Base-by-base conservation (phyloP, 768 basidiomycete species). In the Lepiota brunneoincarnata region DNA sequence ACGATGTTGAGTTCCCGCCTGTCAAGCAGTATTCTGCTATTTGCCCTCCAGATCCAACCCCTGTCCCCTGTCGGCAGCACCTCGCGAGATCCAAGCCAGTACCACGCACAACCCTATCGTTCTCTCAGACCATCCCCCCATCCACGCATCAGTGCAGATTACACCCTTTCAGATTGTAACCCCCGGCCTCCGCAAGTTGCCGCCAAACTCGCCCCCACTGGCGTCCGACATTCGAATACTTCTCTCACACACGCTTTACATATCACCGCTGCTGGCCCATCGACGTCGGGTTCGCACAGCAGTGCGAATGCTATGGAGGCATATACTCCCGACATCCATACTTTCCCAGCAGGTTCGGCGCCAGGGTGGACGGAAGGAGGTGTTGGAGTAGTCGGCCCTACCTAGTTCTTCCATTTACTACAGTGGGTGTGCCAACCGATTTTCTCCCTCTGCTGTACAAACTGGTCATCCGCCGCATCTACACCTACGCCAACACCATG, bases 1-100 rank as follows among this genome's bases (percentile, higher is more conserved):
- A 43, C 55, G 55, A 46, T 58, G 63, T 18, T 62, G 59, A 18
- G 56, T 64, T 10, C 57, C 65, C 34, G 55, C 62, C 18, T 58
- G 62, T 34, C 58, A 61, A 47, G 7, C 52, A 52, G 39, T 10
- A 45, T 17, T 35, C 59, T 39, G 11, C 43, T 28, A n/a, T 20
- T 6, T 9, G 46, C 41, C 18, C 31, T 42, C 42, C 53, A 9
- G 34, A 48, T 38, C 38, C 37, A 2, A 34, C 21, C 18, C 37
- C 28, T 48, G 21, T 12, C 28, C 23, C 47, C n/a, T n/a, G n/a
- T n/a, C 3, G 23, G 36, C 43, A 26, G 15, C 43, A 26, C 9
- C 34, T 43, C 36, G 11, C 53, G 39, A 46, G 53, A 54, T 15
- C 28, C n/a, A 14, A 47, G 40, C 34, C 37, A 38, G n/a, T 34